These are phyloP conservation scores for Aphanomyces cochlioides DNA, from an alignment of 352 stramenopile genomes.

Conservation along the genomic window DNA sequence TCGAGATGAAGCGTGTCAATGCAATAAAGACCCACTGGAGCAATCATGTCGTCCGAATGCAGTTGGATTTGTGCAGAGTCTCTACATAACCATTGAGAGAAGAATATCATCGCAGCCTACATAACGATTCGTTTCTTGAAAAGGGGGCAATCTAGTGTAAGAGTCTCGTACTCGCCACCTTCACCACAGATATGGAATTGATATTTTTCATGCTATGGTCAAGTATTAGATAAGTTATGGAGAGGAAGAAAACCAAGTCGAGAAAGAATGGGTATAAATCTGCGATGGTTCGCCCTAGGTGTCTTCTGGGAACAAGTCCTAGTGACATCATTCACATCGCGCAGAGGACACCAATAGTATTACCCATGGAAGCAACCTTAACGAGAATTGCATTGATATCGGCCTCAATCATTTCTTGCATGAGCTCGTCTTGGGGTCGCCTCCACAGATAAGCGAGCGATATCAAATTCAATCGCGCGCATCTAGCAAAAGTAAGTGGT, in stretches of 20 bases:
- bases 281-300: slow-evolving; percentile 80
- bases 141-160: slow-evolving; percentile 96
- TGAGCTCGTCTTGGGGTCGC: slow-evolving; percentile 83
- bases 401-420: slow-evolving; percentile 94
- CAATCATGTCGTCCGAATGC: slow-evolving; percentile 89
- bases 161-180: slow-evolving; percentile 99
- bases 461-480: slow-evolving; percentile 89
- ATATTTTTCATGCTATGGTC: slow-evolving; percentile 87
- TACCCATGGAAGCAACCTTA: slow-evolving; percentile 92
- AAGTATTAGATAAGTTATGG: neutral
- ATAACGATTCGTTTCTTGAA: slow-evolving; percentile 93
- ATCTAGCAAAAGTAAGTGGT: slow-evolving; percentile 44
- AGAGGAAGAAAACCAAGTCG: slow-evolving; percentile 48
- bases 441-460: slow-evolving; percentile 97
- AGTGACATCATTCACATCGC: neutral
- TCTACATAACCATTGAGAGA: slow-evolving; percentile 35
- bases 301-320: slow-evolving; percentile 76
- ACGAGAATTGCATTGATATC: slow-evolving; percentile 94
- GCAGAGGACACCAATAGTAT: neutral
- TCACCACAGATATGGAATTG: slow-evolving; percentile 98
- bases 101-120: slow-evolving; percentile 37
- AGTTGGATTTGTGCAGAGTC: slow-evolving; percentile 91
- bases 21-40: slow-evolving; percentile 89
- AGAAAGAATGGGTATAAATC: slow-evolving; percentile 89
- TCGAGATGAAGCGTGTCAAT: slow-evolving; percentile 89